Conservation (phyloP, 2,329 filamentous ascomycete species). For the Emergomyces pasteurianus region DNA sequence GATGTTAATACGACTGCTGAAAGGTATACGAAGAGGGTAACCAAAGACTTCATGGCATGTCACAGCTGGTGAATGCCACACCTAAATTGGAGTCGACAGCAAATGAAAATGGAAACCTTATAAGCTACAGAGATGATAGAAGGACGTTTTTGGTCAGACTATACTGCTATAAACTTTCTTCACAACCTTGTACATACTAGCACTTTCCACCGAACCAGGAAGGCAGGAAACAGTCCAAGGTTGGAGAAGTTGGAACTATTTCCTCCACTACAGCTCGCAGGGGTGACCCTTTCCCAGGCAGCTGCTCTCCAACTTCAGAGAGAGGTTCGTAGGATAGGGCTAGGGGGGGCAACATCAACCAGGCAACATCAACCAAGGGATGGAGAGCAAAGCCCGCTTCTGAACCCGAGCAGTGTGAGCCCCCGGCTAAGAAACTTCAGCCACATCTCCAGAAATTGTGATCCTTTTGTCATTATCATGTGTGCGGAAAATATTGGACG, state of each 20-base stretch:
- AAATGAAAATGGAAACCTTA: slow-evolving; percentile 1
- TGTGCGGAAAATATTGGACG: slow-evolving; percentile 22
- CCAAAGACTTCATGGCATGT: slow-evolving; percentile 14
- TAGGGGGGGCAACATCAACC: too few relatives aligned
- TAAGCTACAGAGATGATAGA: too few relatives aligned
- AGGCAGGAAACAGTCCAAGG: too few relatives aligned
- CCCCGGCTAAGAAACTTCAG: neutral
- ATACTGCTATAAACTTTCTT: neutral
- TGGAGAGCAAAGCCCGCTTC: neutral
- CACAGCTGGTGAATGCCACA: slow-evolving; percentile 7
- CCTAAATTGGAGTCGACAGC: slow-evolving; percentile 7
- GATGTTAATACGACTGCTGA: slow-evolving; percentile 14
- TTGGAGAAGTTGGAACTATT: neutral
- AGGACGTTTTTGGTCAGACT: too few relatives aligned
- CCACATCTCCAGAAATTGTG: slow-evolving; percentile 19
- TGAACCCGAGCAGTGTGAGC: neutral
- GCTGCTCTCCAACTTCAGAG: too few relatives aligned
- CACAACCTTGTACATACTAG: slow-evolving; percentile 5
- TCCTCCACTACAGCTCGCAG: neutral
- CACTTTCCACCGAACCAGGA: neutral
- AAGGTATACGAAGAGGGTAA: slow-evolving; percentile 14
- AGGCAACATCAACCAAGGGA: slow-evolving; percentile 2
- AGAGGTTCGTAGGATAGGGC: neutral
- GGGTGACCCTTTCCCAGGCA: neutral
- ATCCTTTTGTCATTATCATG: slow-evolving; percentile 18